phyloP scores from a whole-genome alignment of 495 filamentous ascomycete genomes.

The Chaetomium fimeti region DNA sequence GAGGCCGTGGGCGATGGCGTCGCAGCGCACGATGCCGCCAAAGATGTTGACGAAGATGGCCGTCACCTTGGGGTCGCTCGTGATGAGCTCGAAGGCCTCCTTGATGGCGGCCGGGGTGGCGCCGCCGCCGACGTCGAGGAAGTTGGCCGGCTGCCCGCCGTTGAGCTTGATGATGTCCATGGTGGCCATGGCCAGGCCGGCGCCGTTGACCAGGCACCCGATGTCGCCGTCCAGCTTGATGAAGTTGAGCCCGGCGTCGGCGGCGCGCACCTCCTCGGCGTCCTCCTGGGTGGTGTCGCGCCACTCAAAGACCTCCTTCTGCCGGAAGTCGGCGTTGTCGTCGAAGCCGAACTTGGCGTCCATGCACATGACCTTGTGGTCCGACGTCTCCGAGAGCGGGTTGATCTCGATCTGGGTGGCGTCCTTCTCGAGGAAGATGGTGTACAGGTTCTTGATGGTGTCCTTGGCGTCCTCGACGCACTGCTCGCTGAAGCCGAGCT shows the following conservation, averaged over 20 bases:
- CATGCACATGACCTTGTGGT: slow-evolving; percentile 97
- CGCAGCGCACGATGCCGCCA: slow-evolving; percentile 96
- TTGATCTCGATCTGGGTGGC: slow-evolving; percentile 99
- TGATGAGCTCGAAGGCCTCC: slow-evolving; percentile 97
- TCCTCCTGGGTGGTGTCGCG: slow-evolving; percentile 95
- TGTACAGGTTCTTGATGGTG: slow-evolving; percentile 98
- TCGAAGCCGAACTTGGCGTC: slow-evolving; percentile 98
- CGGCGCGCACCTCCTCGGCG: slow-evolving; percentile 93
- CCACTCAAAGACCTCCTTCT: slow-evolving; percentile 93
- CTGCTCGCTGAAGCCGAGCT: slow-evolving; percentile 95
- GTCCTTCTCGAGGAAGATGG: slow-evolving; percentile 96
- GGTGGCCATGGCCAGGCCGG: slow-evolving; percentile 98
- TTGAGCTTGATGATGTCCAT: slow-evolving; percentile 99
- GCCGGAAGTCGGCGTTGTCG: slow-evolving; percentile 97
- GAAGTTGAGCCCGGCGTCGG: slow-evolving; percentile 92
- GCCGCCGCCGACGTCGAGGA: slow-evolving; percentile 97
- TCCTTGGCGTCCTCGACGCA: slow-evolving; percentile 91
- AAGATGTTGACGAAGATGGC: slow-evolving; percentile 99
- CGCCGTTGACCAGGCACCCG: slow-evolving; percentile 97
- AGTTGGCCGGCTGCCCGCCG: slow-evolving; percentile 93
- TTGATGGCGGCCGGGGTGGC: slow-evolving; percentile 95
- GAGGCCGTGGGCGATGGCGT: slow-evolving; percentile 94
- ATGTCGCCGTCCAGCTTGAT: slow-evolving; percentile 99
- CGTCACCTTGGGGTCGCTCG: slow-evolving; percentile 95
- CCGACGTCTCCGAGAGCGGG: slow-evolving; percentile 92